Conservation (phyloP, 2,329 filamentous ascomycete species). For the Penicillium sp. region DNA sequence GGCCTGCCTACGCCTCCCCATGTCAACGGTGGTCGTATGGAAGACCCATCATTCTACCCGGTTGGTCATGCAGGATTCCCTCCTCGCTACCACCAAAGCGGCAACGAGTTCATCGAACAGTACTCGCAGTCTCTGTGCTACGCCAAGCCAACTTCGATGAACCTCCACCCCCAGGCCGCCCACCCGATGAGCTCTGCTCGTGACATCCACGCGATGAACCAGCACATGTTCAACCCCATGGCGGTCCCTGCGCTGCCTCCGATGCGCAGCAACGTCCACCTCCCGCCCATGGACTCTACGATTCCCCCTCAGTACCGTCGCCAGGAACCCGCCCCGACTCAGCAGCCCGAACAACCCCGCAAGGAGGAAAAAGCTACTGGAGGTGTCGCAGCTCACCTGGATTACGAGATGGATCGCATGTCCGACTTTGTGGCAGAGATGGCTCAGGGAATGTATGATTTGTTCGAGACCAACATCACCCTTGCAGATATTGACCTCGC, state of each 20-base stretch:
- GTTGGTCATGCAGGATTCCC: constrained; percentile 42
- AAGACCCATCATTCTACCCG: constrained; percentile 43
- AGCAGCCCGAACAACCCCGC: constrained; percentile 36
- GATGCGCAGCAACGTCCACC: constrained; percentile 41
- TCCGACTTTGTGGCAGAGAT: constrained; percentile 92
- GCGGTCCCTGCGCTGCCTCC: constrained; percentile 40
- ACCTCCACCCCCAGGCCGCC: constrained; percentile 31
- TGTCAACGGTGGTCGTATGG: constrained; percentile 39
- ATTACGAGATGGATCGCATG: constrained; percentile 97
- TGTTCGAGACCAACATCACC: constrained; percentile 56
- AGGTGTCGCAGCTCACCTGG: constrained; percentile 88
- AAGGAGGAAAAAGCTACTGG: constrained; percentile 72
- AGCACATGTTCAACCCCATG: constrained; percentile 39
- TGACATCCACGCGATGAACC: constrained; percentile 35
- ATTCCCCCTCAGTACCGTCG: constrained; percentile 45
- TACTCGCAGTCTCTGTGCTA: constrained; percentile 48
- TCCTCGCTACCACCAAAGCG: constrained; percentile 45
- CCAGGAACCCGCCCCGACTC: constrained; percentile 36
- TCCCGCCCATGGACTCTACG: constrained; percentile 44
- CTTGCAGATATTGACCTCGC: constrained; percentile 64
- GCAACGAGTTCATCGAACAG: constrained; percentile 49
- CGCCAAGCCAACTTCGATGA: constrained; percentile 38
- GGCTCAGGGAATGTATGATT: constrained; percentile 71
- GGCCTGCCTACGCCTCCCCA: constrained; percentile 47
- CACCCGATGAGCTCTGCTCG: constrained; percentile 34